phyloP scores from a whole-genome alignment of 371 early-diverging fungal genomes.

The Mortierella sp. region DNA sequence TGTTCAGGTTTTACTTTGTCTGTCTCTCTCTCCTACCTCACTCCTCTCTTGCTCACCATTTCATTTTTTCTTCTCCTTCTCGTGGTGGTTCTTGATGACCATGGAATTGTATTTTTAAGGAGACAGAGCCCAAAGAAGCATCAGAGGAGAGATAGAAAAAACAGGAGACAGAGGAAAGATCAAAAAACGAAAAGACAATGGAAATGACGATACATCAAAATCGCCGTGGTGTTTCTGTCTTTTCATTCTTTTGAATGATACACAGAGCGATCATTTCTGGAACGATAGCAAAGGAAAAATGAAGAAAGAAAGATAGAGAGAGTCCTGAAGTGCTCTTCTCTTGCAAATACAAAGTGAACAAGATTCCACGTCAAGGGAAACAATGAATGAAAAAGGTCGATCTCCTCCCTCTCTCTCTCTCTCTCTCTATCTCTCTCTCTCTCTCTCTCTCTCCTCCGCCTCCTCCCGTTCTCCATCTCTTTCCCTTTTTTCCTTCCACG shows the following conservation, averaged over 20 bases:
- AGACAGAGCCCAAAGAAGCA: not conserved
- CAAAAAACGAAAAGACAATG: not conserved
- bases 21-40: conserved; percentile 9
- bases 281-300: not conserved
- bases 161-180: conserved; percentile 21
- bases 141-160: conserved; percentile 10
- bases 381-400: not conserved
- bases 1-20: not conserved
- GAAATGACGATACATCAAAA: not conserved
- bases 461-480: not conserved
- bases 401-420: not conserved
- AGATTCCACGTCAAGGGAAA: conserved; percentile 18
- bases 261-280: not conserved
- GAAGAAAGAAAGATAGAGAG: too few relatives aligned
- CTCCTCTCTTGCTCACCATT: not conserved
- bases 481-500: not conserved
- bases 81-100: not conserved
- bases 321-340: not conserved
- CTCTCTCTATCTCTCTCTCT: too few relatives aligned
- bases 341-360: conserved; percentile 8
- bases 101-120: not conserved
- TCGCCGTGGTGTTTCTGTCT: conserved; percentile 4
- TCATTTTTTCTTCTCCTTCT: not conserved
- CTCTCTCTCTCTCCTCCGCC: not conserved
- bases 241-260: not conserved